Base-by-base conservation (phyloP, 768 basidiomycete species). In the Leucocoprinus leucothites region DNA sequence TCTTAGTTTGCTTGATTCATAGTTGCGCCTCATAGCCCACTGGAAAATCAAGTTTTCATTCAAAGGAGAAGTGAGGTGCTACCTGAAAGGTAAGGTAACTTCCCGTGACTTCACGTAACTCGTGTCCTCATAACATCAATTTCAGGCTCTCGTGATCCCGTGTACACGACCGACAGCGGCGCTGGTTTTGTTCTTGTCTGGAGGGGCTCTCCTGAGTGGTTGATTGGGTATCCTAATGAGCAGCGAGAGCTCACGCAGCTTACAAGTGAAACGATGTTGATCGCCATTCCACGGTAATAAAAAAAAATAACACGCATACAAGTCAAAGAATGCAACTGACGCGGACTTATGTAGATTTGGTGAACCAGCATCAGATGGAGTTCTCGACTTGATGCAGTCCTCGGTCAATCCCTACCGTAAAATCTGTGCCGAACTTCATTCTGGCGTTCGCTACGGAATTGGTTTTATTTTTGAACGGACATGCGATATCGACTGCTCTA, bases 141-240 rank as follows among this genome's bases (percentile, higher is more conserved):
- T 53, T 19, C 49, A 95, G 94, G 95, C 48, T 84, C 84, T 21
- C 85, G 87, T 7, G 86, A 94, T 71, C 94, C 95, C 1, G 87
- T 93, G 62, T 71, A 78, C 24, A 72, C 91, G 11, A 69, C 75
- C 35, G 86, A 82, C 19, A 71, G 76, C 51, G 95, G 94, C 2
- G 87, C 94, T 26, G 95, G 95, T 1, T 95, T 97, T 65, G 88
- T 86, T 8, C 74, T 96, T 14, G 85, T 86, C 38, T 97, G 91
- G 89, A 77, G 81, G 63, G 92, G 91, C 50, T 78, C 81, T 61
- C 84, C 93, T 3, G 79, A 79, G 47, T 71, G 95, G 44, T 73
- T 80, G 1, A 80, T 97, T 51, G 89, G 84, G 14, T 79, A 84
- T 53, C 74, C 75, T 47, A 94, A 94, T 64, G 72, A 76, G 19